These are phyloP conservation scores for Thalassiosira hispida DNA, from an alignment of 352 stramenopile genomes.

Conservation along the genomic window DNA sequence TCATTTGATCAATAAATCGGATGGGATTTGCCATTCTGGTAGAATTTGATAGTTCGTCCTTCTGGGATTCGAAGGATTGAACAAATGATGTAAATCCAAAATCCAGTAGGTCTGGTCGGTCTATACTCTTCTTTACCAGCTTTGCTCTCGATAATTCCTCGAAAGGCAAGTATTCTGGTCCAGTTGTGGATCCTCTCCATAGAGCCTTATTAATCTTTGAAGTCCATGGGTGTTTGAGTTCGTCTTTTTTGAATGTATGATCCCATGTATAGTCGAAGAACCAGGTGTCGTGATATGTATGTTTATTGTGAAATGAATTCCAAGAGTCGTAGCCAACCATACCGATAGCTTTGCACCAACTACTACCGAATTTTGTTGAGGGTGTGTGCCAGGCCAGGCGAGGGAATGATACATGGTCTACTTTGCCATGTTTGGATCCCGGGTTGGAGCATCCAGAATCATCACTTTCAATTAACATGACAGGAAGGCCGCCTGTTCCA, in stretches of 20 bases:
- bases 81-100: conserved; percentile 37
- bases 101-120: conserved; percentile 46
- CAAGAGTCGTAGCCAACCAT: conserved; percentile 31
- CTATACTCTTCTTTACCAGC: conserved; percentile 34
- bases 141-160: conserved; percentile 24
- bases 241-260: conserved; percentile 17
- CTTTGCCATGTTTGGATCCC: background rate
- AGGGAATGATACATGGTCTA: conserved; percentile 17
- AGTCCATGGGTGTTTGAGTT: conserved; percentile 28
- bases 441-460: background rate
- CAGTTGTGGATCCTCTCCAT: conserved; percentile 35
- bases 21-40: conserved; percentile 24
- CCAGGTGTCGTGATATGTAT: conserved; percentile 13
- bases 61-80: conserved; percentile 27
- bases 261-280: conserved; percentile 18
- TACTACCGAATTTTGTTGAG: conserved; percentile 10
- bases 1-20: conserved; percentile 42
- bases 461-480: conserved; percentile 22
- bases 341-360: conserved; percentile 38
- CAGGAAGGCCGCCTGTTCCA: background rate
- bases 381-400: conserved; percentile 21
- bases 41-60: conserved; percentile 14
- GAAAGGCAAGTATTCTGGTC: conserved; percentile 2
- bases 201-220: conserved; percentile 32
- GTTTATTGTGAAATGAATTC: conserved; percentile 18